Conservation (phyloP, 83 land plant species). For the Thuja plicata region DNA sequence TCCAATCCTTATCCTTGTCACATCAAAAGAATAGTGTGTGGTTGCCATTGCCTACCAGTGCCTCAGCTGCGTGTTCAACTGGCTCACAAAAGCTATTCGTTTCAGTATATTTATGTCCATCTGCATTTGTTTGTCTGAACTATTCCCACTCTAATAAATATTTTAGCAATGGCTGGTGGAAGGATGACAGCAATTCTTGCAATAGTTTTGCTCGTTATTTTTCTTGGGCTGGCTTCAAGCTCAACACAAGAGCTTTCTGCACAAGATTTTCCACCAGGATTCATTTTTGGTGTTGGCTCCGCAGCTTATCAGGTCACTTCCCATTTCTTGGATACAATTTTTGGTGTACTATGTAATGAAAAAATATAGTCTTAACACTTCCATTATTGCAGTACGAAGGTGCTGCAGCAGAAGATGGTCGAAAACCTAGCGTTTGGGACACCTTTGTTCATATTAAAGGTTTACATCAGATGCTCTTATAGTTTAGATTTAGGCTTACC, state of each 20-base stretch:
- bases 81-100: not conserved
- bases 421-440: not conserved
- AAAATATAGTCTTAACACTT: not conserved
- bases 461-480: not conserved
- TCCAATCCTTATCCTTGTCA: too few relatives aligned
- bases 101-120: not conserved
- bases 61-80: not conserved
- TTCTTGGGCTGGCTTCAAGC: not conserved
- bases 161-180: not conserved
- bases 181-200: not conserved
- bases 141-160: too few relatives aligned
- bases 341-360: not conserved
- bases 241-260: conserved; percentile 1
- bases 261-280: conserved; percentile 22
- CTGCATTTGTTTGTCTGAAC: not conserved
- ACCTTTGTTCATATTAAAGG: not conserved
- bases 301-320: not conserved
- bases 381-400: not conserved
- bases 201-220: not conserved
- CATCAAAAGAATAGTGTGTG: too few relatives aligned
- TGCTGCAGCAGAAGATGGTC: not conserved
- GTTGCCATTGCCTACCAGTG: not conserved
- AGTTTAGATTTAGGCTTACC: not conserved
- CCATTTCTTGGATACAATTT: not conserved
- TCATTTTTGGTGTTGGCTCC: conserved; percentile 33